Evolutionary conservation across 257 asterid species (phyloP), one percentile per base, ranked within the genome.

Genomic region (Paulownia fortunei): DNA sequence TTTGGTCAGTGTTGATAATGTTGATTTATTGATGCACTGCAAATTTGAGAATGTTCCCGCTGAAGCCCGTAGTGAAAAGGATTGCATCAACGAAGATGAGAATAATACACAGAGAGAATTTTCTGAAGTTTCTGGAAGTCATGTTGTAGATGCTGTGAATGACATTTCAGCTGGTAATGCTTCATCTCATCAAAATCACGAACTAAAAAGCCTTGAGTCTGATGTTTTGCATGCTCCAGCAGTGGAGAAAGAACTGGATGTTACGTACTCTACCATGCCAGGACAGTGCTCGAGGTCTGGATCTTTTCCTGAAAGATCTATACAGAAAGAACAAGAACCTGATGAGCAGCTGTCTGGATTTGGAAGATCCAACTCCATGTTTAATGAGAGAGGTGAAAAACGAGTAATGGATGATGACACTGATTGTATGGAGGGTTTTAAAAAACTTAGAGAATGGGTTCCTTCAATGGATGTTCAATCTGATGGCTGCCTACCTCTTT

Each of bases 41-140:
- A 83, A 82, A 78, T 90, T 90, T 85, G 87, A 63, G 1, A 88
- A 89, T 19, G 85, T 93, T 81, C 92, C 92, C 49, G 90, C 94
- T 21, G 88, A 84, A 89, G 84, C 94, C 37, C 96, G 92, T 52
- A 77, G 75, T 77, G 88, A 82, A 30, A 79, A 67, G 64, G 82
- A 77, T 75, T 80, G 83, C 74, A 36, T 67, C 62, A 58, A 67
- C 55, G 87, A 85, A 79, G 84, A 81, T 75, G 85, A 73, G 61
- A 80, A 65, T 68, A 46, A 54, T 59, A 73, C 51, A 77, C 83
- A 69, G 76, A 81, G 79, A 51, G 83, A 73, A 72, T 84, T 54
- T 75, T 72, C 84, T 58, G 84, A 86, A 87, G 90, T 82, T 77
- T 77, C 90, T 68, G 86, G 79, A 49, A 70, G 70, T 9, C 76